Evolutionary conservation across 495 filamentous ascomycete genomes (phyloP).

Genomic region (Aspergillus nanangensis): DNA sequence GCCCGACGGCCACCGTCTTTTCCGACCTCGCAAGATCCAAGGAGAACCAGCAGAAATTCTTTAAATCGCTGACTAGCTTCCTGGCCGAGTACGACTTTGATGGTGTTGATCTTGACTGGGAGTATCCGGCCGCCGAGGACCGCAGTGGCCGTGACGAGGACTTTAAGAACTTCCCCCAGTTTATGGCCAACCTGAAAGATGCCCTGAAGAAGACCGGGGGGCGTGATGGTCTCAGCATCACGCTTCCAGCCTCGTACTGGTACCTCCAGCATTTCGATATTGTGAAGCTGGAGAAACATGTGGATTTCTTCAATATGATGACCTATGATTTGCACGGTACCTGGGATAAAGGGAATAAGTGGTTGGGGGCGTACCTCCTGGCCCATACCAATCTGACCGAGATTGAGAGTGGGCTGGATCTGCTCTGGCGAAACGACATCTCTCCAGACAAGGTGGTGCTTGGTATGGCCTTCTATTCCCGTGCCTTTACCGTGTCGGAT

Average conservation of each 20-base stretch:
- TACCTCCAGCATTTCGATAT: constrained; percentile 43
- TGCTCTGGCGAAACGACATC: constrained; percentile 37
- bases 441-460: constrained; percentile 28
- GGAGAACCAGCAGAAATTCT: constrained; percentile 36
- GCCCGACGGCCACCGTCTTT: constrained; percentile 16
- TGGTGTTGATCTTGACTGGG: constrained; percentile 58
- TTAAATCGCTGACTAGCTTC: constrained; percentile 32
- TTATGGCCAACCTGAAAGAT: constrained; percentile 38
- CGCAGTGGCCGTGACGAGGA: constrained; percentile 35
- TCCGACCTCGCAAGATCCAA: constrained; percentile 26
- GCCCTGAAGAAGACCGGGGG: constrained; percentile 25
- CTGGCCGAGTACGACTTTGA: constrained; percentile 46
- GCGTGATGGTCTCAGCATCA: constrained; percentile 32
- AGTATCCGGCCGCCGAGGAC: constrained; percentile 42
- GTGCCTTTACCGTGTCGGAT: constrained; percentile 29
- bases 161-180: constrained; percentile 31
- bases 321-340: constrained; percentile 40
- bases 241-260: constrained; percentile 32
- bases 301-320: constrained; percentile 51
- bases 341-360: constrained; percentile 24
- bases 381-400: constrained; percentile 36
- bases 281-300: constrained; percentile 29
- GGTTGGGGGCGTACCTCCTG: constrained; percentile 15
- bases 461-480: constrained; percentile 38
- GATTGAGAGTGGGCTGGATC: constrained; percentile 27